Evolutionary conservation across 192 early-diverging fungal genomes (phyloP), one percentile per base, ranked within the genome.

Genomic region (Thoreauomyces humboldtii): DNA sequence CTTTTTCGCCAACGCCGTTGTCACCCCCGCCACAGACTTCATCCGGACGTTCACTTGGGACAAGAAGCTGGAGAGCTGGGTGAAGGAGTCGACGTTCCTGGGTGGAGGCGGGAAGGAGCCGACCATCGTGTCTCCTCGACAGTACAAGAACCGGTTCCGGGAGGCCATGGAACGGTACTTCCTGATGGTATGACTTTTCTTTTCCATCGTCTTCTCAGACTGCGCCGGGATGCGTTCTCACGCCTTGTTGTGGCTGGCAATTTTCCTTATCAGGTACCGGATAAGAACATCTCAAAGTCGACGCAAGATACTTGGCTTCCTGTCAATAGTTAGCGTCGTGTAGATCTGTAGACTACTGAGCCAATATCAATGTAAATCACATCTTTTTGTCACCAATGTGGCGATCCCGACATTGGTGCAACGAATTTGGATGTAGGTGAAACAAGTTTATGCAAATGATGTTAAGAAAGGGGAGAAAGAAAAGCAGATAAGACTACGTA

Each of bases 31-130:
- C n/a, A 0, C 62, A 74, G 96, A 99, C 69, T 98, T 93, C 77
- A 96, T 98, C 43, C 87, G 95, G 45, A 93, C 93, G 6, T 99
- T 95, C 71, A 99, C 95, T 0, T 99, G 95, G 94, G 96, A 99
- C 71, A 99, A 99, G 78, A 93, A 93, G 74, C 69, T 99, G 17
- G 96, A 99, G 70, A 92, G 88, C 56, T 96, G 94, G 94, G 95
- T 99, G 33, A 99, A 99, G 73, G 95, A 96, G 66, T 83, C 92
- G 0, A 89, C 87, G 5, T 81, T 94, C 65, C 68, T 96, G 44
- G 94, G 94, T n/a, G 94, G 95, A 14, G 91, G 92, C 19, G 89
- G 91, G 7, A 87, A 84, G 63, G 89, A 91, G 31, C 96, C 96
- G 2, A 99, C 96, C 0, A 99, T 99, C 73, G 90, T 98, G 11